These are phyloP conservation scores for Triangularia setosa DNA, from an alignment of 2,329 filamentous ascomycete species.

Conservation along the genomic window DNA sequence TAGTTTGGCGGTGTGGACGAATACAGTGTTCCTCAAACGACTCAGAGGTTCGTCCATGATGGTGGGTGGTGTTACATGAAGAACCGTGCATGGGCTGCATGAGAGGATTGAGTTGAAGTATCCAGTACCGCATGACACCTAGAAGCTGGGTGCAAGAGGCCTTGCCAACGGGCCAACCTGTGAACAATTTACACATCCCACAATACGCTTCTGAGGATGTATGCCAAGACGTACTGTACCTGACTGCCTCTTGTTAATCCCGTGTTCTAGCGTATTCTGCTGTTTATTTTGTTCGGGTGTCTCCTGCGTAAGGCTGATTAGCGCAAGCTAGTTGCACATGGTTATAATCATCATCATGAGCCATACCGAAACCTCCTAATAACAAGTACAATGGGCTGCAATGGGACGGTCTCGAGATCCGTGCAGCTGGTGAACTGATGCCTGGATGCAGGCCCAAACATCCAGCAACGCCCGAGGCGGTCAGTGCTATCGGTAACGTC, in stretches of 20 bases:
- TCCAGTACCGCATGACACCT: background rate
- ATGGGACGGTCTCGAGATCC: background rate
- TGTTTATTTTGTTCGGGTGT: background rate
- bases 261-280: background rate
- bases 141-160: background rate
- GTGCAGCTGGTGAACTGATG: slow-evolving; percentile 1
- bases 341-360: background rate
- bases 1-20: slow-evolving; percentile 6
- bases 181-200: background rate
- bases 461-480: slow-evolving; percentile 1
- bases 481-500: slow-evolving; percentile 6
- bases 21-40: background rate
- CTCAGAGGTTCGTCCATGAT: slow-evolving; percentile 2
- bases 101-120: background rate
- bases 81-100: slow-evolving; percentile 8
- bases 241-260: background rate
- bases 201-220: background rate
- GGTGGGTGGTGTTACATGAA: background rate
- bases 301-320: background rate
- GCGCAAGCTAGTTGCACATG: background rate
- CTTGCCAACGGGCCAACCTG: background rate
- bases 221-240: background rate
- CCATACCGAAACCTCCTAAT: background rate
- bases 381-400: background rate
- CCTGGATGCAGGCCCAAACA: slow-evolving; percentile 6